Conservation (phyloP, 2,329 filamentous ascomycete genomes). For the Rhinocladiella mackenziei region DNA sequence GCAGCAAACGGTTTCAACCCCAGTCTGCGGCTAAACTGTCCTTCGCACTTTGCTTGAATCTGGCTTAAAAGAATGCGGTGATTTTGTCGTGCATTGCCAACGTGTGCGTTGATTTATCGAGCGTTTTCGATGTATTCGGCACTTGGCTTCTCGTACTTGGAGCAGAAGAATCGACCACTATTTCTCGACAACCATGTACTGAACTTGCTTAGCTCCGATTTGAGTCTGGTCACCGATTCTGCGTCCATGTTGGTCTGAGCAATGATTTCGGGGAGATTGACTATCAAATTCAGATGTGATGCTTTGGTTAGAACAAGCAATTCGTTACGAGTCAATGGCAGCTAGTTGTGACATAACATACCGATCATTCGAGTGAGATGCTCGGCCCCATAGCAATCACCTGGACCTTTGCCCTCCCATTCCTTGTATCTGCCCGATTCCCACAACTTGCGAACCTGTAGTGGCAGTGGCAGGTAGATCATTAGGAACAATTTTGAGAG, state of each 20-base stretch:
- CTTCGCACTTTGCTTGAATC: too few relatives aligned
- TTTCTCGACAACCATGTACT: conserved; percentile 79
- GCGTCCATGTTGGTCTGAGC: conserved; percentile 98
- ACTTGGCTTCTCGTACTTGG: conserved; percentile 42
- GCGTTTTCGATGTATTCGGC: conserved; percentile 26
- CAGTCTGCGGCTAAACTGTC: too few relatives aligned
- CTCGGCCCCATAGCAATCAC: conserved; percentile 87
- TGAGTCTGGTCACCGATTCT: conserved; percentile 80
- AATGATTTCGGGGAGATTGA: conserved; percentile 85
- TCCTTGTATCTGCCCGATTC: conserved; percentile 56
- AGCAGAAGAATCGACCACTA: conserved; percentile 67
- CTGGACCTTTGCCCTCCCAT: conserved; percentile 65
- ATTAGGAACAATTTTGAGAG: conserved; percentile 9
- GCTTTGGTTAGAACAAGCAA: neutral
- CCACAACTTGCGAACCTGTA: conserved; percentile 65
- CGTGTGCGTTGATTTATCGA: too few relatives aligned
- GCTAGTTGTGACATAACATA: too few relatives aligned
- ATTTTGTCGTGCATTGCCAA: too few relatives aligned
- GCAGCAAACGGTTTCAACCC: too few relatives aligned
- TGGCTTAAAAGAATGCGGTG: too few relatives aligned
- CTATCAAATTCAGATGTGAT: conserved; percentile 44
- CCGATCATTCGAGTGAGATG: conserved; percentile 85
- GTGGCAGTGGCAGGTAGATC: too few relatives aligned
- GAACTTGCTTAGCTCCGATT: conserved; percentile 84
- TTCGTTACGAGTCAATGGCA: too few relatives aligned